A percentile compares a stretch with the other conserved stretches of the same genome.
Evolutionary conservation across 805 yeast genomes (phyloP).

Genomic region (Candida krabiensis): DNA sequence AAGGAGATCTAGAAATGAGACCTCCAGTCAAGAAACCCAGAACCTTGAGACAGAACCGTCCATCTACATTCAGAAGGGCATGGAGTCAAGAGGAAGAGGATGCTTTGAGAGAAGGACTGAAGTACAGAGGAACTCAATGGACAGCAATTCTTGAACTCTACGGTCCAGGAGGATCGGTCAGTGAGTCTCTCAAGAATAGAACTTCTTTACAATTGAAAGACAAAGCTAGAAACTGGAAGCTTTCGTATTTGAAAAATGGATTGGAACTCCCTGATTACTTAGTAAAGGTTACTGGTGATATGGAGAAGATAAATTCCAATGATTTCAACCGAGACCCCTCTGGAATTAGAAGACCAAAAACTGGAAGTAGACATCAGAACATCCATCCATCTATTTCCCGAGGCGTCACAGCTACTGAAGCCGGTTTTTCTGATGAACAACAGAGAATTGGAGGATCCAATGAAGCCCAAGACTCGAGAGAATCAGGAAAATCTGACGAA

Average conservation of each 20-base stretch:
- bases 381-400: conserved; percentile 15
- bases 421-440: conserved; percentile 3
- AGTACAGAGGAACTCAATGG: conserved; percentile 91
- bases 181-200: conserved; percentile 82
- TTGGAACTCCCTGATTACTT: conserved; percentile 79
- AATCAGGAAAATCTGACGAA: conserved; percentile 2
- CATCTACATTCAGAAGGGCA: conserved; percentile 51
- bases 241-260: conserved; percentile 75
- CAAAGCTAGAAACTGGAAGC: conserved; percentile 94
- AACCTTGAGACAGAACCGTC: conserved; percentile 26
- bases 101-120: conserved; percentile 78
- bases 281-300: conserved; percentile 83
- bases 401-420: no score
- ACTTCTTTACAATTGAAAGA: conserved; percentile 92
- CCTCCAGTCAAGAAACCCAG: conserved; percentile 12
- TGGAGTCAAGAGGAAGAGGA: conserved; percentile 92
- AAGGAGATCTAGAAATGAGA: conserved; percentile 6
- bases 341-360: conserved; percentile 22
- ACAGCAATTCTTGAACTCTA: conserved; percentile 83
- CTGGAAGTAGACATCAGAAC: conserved; percentile 18
- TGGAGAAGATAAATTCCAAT: conserved; percentile 37
- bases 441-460: conserved; percentile 5
- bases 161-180: conserved; percentile 89
- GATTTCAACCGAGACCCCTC: conserved; percentile 10
- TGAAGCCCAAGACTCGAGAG: conserved; percentile 1